Percentiles rank a stretch among this genome's conserved stretches.
Conservation (phyloP, 257 asterid genomes). For the Thymus mandschuricus region DNA sequence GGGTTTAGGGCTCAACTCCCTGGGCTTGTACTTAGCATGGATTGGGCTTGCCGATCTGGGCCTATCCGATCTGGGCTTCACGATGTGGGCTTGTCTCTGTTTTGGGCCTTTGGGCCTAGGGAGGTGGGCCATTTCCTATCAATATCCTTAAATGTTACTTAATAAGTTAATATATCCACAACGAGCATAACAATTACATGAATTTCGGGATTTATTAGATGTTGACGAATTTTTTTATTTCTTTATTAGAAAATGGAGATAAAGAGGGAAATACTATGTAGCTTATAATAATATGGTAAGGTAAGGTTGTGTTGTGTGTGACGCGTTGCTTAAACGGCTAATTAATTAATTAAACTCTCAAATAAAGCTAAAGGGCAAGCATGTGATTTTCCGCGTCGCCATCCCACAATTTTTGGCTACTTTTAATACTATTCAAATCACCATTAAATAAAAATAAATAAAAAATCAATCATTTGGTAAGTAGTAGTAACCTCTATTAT, state of each 20-base stretch:
- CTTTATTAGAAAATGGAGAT: background rate
- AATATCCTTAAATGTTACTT: too few relatives aligned
- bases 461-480: conserved; percentile 16
- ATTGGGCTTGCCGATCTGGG: too few relatives aligned
- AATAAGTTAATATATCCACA: too few relatives aligned
- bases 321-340: background rate
- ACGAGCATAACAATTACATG: too few relatives aligned
- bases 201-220: too few relatives aligned
- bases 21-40: too few relatives aligned
- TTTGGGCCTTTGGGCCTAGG: too few relatives aligned
- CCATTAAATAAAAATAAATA: background rate
- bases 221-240: background rate
- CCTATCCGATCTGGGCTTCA: too few relatives aligned
- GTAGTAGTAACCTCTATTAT: conserved; percentile 4
- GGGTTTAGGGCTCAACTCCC: too few relatives aligned
- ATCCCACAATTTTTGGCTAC: background rate
- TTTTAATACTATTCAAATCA: background rate
- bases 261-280: background rate
- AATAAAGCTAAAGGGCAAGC: background rate
- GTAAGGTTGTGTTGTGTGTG: background rate
- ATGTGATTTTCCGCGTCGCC: conserved; percentile 26
- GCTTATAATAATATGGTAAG: too few relatives aligned
- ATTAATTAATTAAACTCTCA: background rate
- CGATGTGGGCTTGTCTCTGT: too few relatives aligned
- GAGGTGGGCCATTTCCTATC: too few relatives aligned